A percentile compares a stretch with the other conserved stretches of the same genome.
Evolutionary conservation across 2,329 filamentous ascomycete genomes (phyloP).

Genomic region (Diaporthe eres): DNA sequence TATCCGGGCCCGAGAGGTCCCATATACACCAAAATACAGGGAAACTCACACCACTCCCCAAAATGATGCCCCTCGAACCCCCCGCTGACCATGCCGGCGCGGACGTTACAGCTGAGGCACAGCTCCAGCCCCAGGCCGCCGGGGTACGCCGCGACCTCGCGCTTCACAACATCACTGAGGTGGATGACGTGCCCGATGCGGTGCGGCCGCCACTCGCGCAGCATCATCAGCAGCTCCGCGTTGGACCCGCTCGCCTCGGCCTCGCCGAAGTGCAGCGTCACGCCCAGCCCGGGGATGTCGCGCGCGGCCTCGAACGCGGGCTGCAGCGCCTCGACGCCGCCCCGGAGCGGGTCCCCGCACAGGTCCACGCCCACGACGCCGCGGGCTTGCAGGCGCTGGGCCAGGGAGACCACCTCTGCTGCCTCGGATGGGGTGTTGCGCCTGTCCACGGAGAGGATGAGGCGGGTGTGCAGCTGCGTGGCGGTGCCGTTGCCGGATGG

Average conservation of each 20-base stretch:
- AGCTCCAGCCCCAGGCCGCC: constrained; percentile 78
- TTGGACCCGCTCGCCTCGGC: constrained; percentile 68
- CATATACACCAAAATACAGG: neutral
- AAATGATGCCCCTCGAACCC: constrained; percentile 82
- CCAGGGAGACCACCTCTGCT: constrained; percentile 74
- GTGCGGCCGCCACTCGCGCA: constrained; percentile 73
- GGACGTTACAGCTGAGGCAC: constrained; percentile 86
- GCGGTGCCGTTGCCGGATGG: neutral
- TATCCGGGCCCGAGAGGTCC: neutral
- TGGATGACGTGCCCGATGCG: constrained; percentile 86
- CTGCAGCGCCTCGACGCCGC: constrained; percentile 72
- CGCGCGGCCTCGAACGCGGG: constrained; percentile 72
- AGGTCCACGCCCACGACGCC: constrained; percentile 83
- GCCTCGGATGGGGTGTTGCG: constrained; percentile 72
- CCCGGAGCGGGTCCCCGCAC: constrained; percentile 80
- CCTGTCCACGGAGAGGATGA: constrained; percentile 84
- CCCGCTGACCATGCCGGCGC: constrained; percentile 78
- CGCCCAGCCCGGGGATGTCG: constrained; percentile 63
- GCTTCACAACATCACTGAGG: constrained; percentile 72
- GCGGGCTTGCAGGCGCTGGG: constrained; percentile 63
- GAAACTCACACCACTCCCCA: constrained; percentile 72
- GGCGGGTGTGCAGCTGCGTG: constrained; percentile 66
- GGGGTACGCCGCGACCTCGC: constrained; percentile 64
- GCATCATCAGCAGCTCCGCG: constrained; percentile 73
- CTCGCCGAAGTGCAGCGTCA: constrained; percentile 87